phyloP scores from a whole-genome alignment of 2,329 filamentous ascomycete genomes.

The Phyllosticta citrichinensis region DNA sequence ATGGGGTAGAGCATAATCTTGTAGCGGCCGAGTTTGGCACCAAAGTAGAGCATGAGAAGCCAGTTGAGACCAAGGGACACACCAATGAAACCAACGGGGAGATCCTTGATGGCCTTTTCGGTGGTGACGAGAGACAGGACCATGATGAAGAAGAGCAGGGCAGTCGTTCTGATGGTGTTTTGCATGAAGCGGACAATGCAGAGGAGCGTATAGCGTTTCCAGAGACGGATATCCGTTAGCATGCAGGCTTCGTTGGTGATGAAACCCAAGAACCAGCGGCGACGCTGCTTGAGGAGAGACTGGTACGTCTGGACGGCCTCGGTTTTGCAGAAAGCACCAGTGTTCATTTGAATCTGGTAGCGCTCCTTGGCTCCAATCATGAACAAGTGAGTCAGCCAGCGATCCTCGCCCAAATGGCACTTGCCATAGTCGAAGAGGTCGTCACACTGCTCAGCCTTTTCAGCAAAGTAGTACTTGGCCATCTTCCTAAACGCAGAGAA shows the following conservation, averaged over 20 bases:
- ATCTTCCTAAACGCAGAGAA: conserved; percentile 94
- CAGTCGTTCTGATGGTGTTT: conserved; percentile 91
- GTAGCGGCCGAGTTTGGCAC: conserved; percentile 71
- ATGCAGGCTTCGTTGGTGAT: conserved; percentile 98
- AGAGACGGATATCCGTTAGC: conserved; percentile 87
- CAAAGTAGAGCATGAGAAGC: conserved; percentile 93
- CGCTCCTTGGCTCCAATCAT: conserved; percentile 93
- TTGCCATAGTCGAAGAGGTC: conserved; percentile 96
- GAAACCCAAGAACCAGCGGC: conserved; percentile 93
- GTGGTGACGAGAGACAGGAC: conserved; percentile 77
- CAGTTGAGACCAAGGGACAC: conserved; percentile 90
- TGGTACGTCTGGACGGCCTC: conserved; percentile 85
- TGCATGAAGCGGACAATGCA: conserved; percentile 85
- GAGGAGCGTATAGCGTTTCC: conserved; percentile 82
- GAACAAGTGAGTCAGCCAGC: conserved; percentile 95
- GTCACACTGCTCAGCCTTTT: conserved; percentile 90
- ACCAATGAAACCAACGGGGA: conserved; percentile 88
- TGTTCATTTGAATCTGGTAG: conserved; percentile 97
- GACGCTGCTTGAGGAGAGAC: conserved; percentile 84
- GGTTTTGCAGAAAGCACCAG: conserved; percentile 95
- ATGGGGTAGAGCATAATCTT: conserved; percentile 93
- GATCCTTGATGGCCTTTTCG: conserved; percentile 62
- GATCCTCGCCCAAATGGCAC: conserved; percentile 87
- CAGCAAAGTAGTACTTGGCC: conserved; percentile 97
- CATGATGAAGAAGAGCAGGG: conserved; percentile 90